Evolutionary conservation across 768 basidiomycete species (phyloP).

Genomic region (Terana coerulea): DNA sequence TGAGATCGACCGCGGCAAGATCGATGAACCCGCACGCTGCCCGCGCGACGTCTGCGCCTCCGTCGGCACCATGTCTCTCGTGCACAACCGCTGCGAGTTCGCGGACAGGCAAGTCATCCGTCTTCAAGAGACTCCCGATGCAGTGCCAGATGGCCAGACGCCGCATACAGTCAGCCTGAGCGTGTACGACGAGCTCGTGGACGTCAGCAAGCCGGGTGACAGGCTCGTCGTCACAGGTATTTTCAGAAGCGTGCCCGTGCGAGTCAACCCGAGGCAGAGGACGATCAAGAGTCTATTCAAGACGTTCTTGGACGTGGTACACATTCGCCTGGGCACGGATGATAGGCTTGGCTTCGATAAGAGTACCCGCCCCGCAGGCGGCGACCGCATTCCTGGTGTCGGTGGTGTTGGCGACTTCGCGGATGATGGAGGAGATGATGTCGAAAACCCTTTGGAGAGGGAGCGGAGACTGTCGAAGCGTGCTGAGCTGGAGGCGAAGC

Average conservation of each 20-base stretch:
- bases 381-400: slow-evolving; percentile 65
- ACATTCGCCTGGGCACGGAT: slow-evolving; percentile 71
- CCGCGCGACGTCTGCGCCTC: slow-evolving; percentile 90
- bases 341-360: slow-evolving; percentile 72
- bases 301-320: slow-evolving; percentile 95
- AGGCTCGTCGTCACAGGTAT: slow-evolving; percentile 88
- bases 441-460: slow-evolving; percentile 39
- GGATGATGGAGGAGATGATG: slow-evolving; percentile 58
- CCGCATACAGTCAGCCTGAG: slow-evolving; percentile 96
- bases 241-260: slow-evolving; percentile 92
- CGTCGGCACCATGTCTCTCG: slow-evolving; percentile 86
- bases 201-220: slow-evolving; percentile 95
- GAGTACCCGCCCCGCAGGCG: slow-evolving; percentile 67
- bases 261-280: slow-evolving; percentile 88
- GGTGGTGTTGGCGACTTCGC: slow-evolving; percentile 68
- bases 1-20: slow-evolving; percentile 97
- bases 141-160: slow-evolving; percentile 96
- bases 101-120: slow-evolving; percentile 94
- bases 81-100: slow-evolving; percentile 97
- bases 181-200: slow-evolving; percentile 98
- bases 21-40: slow-evolving; percentile 88
- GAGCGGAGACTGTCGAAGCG: slow-evolving; percentile 40
- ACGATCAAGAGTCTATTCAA: slow-evolving; percentile 95
- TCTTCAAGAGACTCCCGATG: slow-evolving; percentile 96
- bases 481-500: slow-evolving; percentile 76